A percentile compares a stretch with the other conserved stretches of the same genome.
Conservation (phyloP, 75 land plant genomes). For the Pinus albicaulis region DNA sequence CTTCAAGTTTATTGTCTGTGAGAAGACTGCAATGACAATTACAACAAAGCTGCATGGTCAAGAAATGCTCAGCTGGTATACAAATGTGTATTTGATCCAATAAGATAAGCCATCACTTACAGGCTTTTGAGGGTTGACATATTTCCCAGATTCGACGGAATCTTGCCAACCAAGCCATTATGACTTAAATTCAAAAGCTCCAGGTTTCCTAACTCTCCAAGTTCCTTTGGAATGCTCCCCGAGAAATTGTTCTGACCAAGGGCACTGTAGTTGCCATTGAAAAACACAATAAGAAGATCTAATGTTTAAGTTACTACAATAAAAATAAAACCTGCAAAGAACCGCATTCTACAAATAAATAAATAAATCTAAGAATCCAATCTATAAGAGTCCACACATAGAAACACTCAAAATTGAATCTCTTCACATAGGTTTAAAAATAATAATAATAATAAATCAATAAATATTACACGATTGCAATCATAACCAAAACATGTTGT, state of each 20-base stretch:
- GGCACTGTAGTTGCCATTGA: slow-evolving; percentile 17
- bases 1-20: slow-evolving; percentile 49
- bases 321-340: neutral
- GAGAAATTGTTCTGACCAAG: slow-evolving; percentile 46
- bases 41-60: neutral
- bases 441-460: too few species aligned
- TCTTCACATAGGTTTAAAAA: neutral
- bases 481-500: neutral
- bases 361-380: neutral
- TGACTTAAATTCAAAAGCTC: slow-evolving; percentile 65
- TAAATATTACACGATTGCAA: neutral
- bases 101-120: slow-evolving; percentile 32
- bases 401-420: neutral
- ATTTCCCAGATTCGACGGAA: slow-evolving; percentile 63
- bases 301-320: neutral
- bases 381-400: neutral
- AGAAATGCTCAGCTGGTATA: neutral
- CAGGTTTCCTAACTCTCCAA: slow-evolving; percentile 43
- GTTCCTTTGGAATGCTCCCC: slow-evolving; percentile 67
- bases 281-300: neutral
- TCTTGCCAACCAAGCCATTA: slow-evolving; percentile 58
- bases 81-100: neutral
- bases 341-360: neutral
- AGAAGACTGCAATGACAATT: slow-evolving; percentile 38
- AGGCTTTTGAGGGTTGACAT: slow-evolving; percentile 48